A percentile compares a stretch with the other conserved stretches of the same genome.
phyloP scores from a whole-genome alignment of 1,139 yeast genomes.

The Ashbya aceris region DNA sequence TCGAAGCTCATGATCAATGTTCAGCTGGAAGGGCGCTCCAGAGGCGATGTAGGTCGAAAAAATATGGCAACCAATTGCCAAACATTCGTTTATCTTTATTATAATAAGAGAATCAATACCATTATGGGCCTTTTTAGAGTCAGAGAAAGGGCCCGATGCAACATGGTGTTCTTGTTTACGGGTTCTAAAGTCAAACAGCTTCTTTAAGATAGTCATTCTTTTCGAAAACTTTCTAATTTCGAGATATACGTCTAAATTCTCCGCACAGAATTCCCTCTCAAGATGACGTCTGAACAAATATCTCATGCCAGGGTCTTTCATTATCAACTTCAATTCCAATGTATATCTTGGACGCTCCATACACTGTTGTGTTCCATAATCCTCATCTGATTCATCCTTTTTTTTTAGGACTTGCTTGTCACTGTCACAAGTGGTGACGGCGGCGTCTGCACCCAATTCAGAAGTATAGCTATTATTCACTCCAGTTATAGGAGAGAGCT shows the following conservation, averaged over 20 bases:
- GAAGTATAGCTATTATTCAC: slow-evolving; percentile 6
- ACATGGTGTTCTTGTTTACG: slow-evolving; percentile 8
- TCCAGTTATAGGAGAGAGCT: slow-evolving; percentile 4
- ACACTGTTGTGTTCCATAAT: background rate
- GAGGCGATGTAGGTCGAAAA: slow-evolving; percentile 59
- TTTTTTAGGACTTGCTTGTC: slow-evolving; percentile 1
- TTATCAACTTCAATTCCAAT: slow-evolving; percentile 35
- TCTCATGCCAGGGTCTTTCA: slow-evolving; percentile 72
- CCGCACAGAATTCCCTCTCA: slow-evolving; percentile 57
- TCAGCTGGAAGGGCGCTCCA: slow-evolving; percentile 64
- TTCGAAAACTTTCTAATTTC: slow-evolving; percentile 42
- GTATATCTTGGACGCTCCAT: slow-evolving; percentile 4
- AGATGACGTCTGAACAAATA: slow-evolving; percentile 59
- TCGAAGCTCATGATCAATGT: slow-evolving; percentile 54
- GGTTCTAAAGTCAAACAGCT: slow-evolving; percentile 22
- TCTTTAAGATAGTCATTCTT: slow-evolving; percentile 32
- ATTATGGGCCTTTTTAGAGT: slow-evolving; percentile 12
- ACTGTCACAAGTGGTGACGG: slow-evolving; percentile 7
- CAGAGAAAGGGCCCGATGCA: slow-evolving; percentile 11
- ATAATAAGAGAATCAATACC: slow-evolving; percentile 33
- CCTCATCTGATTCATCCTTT: background rate
- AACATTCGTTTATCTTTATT: slow-evolving; percentile 41
- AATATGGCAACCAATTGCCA: slow-evolving; percentile 51
- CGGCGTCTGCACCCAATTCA: slow-evolving; percentile 5
- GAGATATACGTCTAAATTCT: slow-evolving; percentile 62